A percentile compares a stretch with the other conserved stretches of the same genome.
phyloP scores from a whole-genome alignment of 2,329 filamentous ascomycete species.

The Penicillium frequentans region DNA sequence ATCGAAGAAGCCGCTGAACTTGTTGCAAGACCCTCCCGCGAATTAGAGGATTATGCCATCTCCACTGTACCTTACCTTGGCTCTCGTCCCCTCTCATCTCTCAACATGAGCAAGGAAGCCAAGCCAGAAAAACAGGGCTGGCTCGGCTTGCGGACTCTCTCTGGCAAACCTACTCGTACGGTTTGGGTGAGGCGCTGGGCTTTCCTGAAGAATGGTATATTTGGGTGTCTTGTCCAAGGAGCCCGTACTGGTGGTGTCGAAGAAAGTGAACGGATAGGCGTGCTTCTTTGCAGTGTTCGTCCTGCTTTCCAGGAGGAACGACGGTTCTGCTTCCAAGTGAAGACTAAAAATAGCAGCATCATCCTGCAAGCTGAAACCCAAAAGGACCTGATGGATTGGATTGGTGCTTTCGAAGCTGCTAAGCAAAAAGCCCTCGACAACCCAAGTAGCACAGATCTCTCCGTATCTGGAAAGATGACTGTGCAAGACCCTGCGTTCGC shows the following conservation, averaged over 20 bases:
- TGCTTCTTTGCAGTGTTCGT: constrained; percentile 88
- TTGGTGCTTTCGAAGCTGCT: constrained; percentile 87
- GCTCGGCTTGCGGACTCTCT: constrained; percentile 78
- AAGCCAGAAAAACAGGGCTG: constrained; percentile 86
- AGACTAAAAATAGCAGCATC: constrained; percentile 91
- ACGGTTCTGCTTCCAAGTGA: constrained; percentile 96
- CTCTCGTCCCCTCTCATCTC: constrained; percentile 63
- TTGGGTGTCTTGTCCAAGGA: constrained; percentile 88
- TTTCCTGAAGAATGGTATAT: constrained; percentile 92
- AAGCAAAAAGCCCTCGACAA: constrained; percentile 90
- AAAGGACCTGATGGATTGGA: constrained; percentile 87
- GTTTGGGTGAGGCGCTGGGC: constrained; percentile 92
- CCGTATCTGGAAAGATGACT: constrained; percentile 43
- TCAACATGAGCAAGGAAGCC: constrained; percentile 54
- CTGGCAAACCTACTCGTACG: constrained; percentile 87
- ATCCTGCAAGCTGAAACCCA: constrained; percentile 93
- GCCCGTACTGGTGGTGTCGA: constrained; percentile 79
- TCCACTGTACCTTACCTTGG: constrained; percentile 88
- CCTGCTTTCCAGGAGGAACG: constrained; percentile 90
- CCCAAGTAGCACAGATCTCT: constrained; percentile 54
- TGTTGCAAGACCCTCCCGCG: constrained; percentile 75
- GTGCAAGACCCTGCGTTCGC: constrained; percentile 76
- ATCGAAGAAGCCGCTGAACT: constrained; percentile 76
- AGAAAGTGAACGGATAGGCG: constrained; percentile 93
- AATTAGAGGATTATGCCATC: constrained; percentile 87